phyloP scores from a whole-genome alignment of 768 basidiomycete genomes.

The Paxillus ammoniavirescens region DNA sequence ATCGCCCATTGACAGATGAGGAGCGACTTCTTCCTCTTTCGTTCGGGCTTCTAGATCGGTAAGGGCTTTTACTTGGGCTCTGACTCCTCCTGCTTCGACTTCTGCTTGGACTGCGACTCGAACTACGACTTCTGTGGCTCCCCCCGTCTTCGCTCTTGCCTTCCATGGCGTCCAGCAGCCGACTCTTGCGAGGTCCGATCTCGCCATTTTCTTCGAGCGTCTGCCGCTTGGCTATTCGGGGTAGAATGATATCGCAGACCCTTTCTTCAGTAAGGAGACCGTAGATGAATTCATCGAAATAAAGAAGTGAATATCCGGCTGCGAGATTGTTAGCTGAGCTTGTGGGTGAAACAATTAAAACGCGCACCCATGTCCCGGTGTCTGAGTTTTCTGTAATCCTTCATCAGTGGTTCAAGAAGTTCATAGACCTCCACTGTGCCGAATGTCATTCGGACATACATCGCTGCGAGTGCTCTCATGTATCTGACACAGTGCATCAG shows the following conservation, averaged over 20 bases:
- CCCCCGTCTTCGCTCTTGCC: slow-evolving; percentile 55
- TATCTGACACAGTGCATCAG: slow-evolving; percentile 54
- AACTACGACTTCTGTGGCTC: slow-evolving; percentile 40
- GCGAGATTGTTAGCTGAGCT: slow-evolving; percentile 1
- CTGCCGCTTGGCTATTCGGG: slow-evolving; percentile 80
- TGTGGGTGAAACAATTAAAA: not conserved
- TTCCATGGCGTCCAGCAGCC: slow-evolving; percentile 86
- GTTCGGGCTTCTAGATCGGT: slow-evolving; percentile 27
- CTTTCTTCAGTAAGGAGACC: slow-evolving; percentile 82
- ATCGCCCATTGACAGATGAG: slow-evolving; percentile 50
- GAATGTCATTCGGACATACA: slow-evolving; percentile 97
- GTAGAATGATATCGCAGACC: slow-evolving; percentile 95
- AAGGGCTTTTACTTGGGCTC: slow-evolving; percentile 26
- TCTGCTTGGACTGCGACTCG: slow-evolving; percentile 24
- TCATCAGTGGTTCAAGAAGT: slow-evolving; percentile 88
- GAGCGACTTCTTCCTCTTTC: slow-evolving; percentile 25
- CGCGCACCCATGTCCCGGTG: slow-evolving; percentile 72
- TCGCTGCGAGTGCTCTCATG: slow-evolving; percentile 85
- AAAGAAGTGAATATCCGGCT: slow-evolving; percentile 86
- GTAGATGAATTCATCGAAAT: slow-evolving; percentile 92
- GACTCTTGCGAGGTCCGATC: slow-evolving; percentile 79
- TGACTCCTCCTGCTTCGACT: slow-evolving; percentile 29
- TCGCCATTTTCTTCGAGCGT: slow-evolving; percentile 92
- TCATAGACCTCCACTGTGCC: slow-evolving; percentile 88
- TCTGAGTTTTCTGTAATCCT: slow-evolving; percentile 90